Conservation (phyloP, 164 flowering plant species). For the Liriodendron chinense region DNA sequence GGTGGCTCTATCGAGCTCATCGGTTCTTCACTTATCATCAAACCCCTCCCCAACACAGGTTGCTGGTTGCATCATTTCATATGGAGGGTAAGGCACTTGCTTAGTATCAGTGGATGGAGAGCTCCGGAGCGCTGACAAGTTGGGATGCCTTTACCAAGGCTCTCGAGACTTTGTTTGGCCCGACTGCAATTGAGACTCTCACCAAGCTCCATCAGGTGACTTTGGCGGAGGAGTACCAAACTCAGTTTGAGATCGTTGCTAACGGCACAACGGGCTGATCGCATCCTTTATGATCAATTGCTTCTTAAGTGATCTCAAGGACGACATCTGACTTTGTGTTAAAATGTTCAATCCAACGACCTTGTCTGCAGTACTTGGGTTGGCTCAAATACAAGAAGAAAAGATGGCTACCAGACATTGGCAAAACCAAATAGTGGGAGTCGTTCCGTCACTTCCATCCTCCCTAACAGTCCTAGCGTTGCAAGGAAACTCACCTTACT, state of each 20-base stretch:
- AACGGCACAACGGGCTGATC: not conserved
- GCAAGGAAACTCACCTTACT: no score
- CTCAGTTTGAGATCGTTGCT: not conserved
- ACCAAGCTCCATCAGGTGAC: not conserved
- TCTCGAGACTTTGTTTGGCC: not conserved
- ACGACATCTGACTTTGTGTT: not conserved
- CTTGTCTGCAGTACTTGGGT: not conserved
- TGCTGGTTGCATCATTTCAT: conserved; percentile 7
- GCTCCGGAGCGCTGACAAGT: not conserved
- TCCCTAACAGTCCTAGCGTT: no score
- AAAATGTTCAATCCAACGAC: not conserved
- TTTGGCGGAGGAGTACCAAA: not conserved
- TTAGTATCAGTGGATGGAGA: conserved; percentile 1
- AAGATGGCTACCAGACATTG: not conserved
- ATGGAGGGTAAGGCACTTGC: conserved; percentile 1
- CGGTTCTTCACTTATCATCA: not conserved
- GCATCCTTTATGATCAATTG: not conserved
- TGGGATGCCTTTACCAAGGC: conserved; percentile 3
- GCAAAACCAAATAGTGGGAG: no score
- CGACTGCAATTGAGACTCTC: not conserved
- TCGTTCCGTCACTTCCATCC: no score
- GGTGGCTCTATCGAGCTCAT: no score
- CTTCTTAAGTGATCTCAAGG: conserved; percentile 7
- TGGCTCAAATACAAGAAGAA: conserved; percentile 4
- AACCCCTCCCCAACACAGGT: not conserved